Base-by-base conservation (phyloP, 768 basidiomycete species). In the Rossbeevera mucosa region DNA sequence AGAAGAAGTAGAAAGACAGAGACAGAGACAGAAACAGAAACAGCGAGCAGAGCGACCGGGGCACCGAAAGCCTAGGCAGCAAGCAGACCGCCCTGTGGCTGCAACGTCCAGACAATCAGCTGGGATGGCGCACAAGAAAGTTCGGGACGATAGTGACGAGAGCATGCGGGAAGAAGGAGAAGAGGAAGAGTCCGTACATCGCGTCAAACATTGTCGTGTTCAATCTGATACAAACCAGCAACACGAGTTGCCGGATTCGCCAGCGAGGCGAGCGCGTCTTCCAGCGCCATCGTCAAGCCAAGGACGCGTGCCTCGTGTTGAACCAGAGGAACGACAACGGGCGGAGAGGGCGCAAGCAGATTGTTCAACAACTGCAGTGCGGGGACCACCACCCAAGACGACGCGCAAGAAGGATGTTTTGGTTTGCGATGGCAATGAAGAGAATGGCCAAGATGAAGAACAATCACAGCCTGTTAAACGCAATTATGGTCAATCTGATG, bases 161-260 rank as follows among this genome's bases (percentile, higher is more conserved):
- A 21, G 14, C 7, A 16, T 8, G 13, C 29, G 47, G 5, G 47
- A 54, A 4, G 59, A 55, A 0, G 50, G 48, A 4, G 52, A 55
- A 0, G 48, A 44, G 4, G 22, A 43, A 33, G n/a, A n/a, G n/a
- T n/a, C n/a, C 51, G 33, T n/a, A 5, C 53, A 45, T 7, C 54
- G 40, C 11, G 46, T 20, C 40, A 64, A 63, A 36, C 66, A 58
- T 21, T 50, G 49, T 12, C 65, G 53, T 25, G 25, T 28, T 16
- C 50, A 44, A 26, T 47, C 50, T 18, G 53, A 51, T 25, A 44
- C 48, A 18, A 57, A 44, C 14, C 55, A n/a, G 30, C 53, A 2
- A 21, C 44, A 8, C 16, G 24, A 44, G 21, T 4, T 7, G 43
- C 47, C 13, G 36, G 38, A 30, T 20, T 24, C 40, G 5, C 57